These are phyloP conservation scores for Mycena albidolilacea DNA, from an alignment of 768 basidiomycete genomes.

Conservation along the genomic window DNA sequence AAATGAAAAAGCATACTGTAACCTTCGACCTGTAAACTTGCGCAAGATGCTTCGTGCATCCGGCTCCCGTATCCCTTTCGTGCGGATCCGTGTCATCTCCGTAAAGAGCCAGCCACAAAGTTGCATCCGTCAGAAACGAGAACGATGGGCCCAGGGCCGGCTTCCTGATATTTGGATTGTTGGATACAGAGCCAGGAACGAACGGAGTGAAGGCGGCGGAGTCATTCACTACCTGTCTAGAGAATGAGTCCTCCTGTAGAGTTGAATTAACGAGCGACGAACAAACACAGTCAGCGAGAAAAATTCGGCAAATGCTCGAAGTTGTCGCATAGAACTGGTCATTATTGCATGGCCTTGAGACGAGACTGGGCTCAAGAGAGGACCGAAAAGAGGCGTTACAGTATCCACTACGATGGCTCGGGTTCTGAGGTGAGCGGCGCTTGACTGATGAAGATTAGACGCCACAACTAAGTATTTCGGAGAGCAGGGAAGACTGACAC, in stretches of 20 bases:
- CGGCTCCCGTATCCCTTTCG: constrained; percentile 36
- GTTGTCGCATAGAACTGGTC: constrained; percentile 78
- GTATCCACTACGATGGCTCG: constrained; percentile 75
- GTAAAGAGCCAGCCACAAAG: constrained; percentile 73
- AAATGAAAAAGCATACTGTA: constrained; percentile 49
- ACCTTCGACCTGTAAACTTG: constrained; percentile 62
- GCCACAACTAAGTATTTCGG: constrained; percentile 9
- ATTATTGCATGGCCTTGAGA: constrained; percentile 85
- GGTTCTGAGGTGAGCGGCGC: constrained; percentile 39
- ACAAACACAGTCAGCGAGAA: constrained; percentile 69
- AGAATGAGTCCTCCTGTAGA: neutral
- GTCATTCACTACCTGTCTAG: constrained; percentile 72
- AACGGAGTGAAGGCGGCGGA: constrained; percentile 51
- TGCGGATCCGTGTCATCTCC: constrained; percentile 25
- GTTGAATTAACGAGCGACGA: constrained; percentile 42
- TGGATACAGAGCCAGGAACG: constrained; percentile 34
- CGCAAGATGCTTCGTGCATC: constrained; percentile 49
- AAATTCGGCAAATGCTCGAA: constrained; percentile 64
- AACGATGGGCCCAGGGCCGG: constrained; percentile 86
- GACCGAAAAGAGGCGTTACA: constrained; percentile 75
- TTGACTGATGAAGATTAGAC: constrained; percentile 30
- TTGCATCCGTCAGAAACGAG: constrained; percentile 78
- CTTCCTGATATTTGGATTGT: constrained; percentile 60
- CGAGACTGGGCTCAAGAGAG: constrained; percentile 74
- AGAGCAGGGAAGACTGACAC: constrained; percentile 44